Percentiles rank a stretch among this genome's conserved stretches.
Evolutionary conservation across 2,329 filamentous ascomycete genomes (phyloP).

Genomic region (Diaporthe caulivora): DNA sequence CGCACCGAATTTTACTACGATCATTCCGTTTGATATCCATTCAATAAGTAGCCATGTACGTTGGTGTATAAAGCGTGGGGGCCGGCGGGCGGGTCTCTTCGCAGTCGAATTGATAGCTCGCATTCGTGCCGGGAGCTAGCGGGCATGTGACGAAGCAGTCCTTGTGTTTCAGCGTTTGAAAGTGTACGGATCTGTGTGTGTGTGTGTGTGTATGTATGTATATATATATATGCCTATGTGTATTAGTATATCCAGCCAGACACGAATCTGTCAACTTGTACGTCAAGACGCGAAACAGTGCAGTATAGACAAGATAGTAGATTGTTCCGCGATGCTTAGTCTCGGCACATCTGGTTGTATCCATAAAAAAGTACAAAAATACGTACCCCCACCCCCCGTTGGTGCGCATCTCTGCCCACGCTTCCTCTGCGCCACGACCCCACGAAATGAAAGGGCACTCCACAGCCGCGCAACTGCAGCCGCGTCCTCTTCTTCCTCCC

Average conservation of each 20-base stretch:
- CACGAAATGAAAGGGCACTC: not conserved
- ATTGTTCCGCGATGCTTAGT: not conserved
- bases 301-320: not conserved
- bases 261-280: not conserved
- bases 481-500: constrained; percentile 9
- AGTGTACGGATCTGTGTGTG: not conserved
- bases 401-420: not conserved
- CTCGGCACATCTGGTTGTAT: not conserved
- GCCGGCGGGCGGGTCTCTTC: not conserved
- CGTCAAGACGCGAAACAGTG: not conserved
- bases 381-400: not conserved
- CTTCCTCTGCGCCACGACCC: constrained; percentile 1
- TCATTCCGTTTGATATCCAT: not conserved
- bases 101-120: not conserved
- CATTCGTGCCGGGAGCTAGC: not conserved
- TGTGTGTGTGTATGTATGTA: not conserved
- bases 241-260: not conserved
- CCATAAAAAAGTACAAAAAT: not conserved
- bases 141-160: not conserved
- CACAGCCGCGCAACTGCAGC: constrained; percentile 31
- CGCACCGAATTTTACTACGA: too few species aligned
- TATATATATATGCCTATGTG: too few species aligned
- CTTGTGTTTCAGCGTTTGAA: too few species aligned
- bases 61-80: not conserved
- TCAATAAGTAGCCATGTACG: not conserved